These are phyloP conservation scores for Mycosphaerella sp. DNA, from an alignment of 2,329 filamentous ascomycete genomes.

Conservation along the genomic window DNA sequence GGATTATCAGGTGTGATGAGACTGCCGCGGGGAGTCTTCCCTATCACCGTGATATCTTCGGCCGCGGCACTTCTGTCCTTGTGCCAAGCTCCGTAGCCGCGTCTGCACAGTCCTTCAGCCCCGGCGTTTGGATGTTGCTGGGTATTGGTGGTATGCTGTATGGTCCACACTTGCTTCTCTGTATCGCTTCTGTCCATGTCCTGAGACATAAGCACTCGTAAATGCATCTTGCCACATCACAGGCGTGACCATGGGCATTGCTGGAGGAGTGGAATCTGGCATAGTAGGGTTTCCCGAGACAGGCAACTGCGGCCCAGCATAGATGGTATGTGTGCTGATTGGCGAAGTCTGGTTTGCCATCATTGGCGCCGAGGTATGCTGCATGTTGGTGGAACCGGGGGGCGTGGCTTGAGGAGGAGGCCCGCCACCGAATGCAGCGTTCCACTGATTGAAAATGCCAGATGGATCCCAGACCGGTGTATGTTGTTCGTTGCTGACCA, in stretches of 20 bases:
- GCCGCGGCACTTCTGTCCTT: background rate
- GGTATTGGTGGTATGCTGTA: slow-evolving; percentile 18
- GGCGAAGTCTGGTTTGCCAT: slow-evolving; percentile 34
- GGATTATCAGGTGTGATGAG: background rate
- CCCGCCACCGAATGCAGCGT: slow-evolving; percentile 79
- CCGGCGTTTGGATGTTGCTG: slow-evolving; percentile 17
- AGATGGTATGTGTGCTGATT: slow-evolving; percentile 19
- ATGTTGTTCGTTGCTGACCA: slow-evolving; percentile 27
- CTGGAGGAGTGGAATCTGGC: slow-evolving; percentile 17
- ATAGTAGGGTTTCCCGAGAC: slow-evolving; percentile 16
- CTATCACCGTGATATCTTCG: slow-evolving; percentile 7
- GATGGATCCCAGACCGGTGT: slow-evolving; percentile 33
- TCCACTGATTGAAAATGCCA: slow-evolving; percentile 69
- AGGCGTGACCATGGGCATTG: slow-evolving; percentile 39
- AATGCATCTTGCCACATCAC: slow-evolving; percentile 49
- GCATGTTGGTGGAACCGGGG: slow-evolving; percentile 28
- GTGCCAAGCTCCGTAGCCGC: background rate
- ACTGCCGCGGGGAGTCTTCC: too few species aligned
- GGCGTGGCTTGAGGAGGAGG: slow-evolving; percentile 40
- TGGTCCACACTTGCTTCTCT: slow-evolving; percentile 38
- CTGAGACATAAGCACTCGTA: slow-evolving; percentile 32
- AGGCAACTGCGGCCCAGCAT: slow-evolving; percentile 21
- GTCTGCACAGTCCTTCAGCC: slow-evolving; percentile 10
- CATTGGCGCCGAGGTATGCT: slow-evolving; percentile 26
- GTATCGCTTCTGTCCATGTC: slow-evolving; percentile 40